Conservation (phyloP, 768 basidiomycete genomes). For the Boletus bicolor region DNA sequence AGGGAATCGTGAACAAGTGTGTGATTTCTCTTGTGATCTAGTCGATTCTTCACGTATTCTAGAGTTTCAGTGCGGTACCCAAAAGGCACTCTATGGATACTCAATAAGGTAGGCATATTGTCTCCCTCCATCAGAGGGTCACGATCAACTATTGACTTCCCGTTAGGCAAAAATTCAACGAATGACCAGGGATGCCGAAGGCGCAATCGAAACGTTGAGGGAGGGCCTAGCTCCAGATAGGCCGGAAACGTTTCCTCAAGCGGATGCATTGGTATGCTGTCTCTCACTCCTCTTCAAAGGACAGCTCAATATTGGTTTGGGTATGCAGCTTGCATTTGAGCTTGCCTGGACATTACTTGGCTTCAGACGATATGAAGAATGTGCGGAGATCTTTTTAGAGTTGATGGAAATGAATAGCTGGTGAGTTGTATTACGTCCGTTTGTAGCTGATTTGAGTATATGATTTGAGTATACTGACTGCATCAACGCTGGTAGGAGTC, state of each 20-base stretch:
- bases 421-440: conserved; percentile 34
- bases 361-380: conserved; percentile 60
- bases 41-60: neutral
- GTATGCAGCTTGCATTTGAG: conserved; percentile 64
- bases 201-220: conserved; percentile 60
- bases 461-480: neutral
- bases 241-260: conserved; percentile 58
- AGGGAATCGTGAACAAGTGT: conserved; percentile 60
- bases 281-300: neutral
- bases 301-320: neutral
- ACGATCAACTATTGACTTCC: neutral
- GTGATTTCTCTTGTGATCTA: conserved; percentile 14
- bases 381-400: conserved; percentile 61
- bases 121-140: neutral
- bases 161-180: conserved; percentile 68
- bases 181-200: conserved; percentile 64
- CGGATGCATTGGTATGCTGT: conserved; percentile 58
- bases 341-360: conserved; percentile 73
- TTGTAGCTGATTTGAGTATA: neutral
- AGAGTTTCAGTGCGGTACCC: conserved; percentile 61
- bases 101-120: conserved; percentile 52
- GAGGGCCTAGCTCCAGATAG: conserved; percentile 54
- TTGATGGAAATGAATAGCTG: conserved; percentile 69
- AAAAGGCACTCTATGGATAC: conserved; percentile 66
- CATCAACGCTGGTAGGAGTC: conserved; percentile 48